Percentiles rank a stretch among this genome's conserved stretches.
phyloP scores from a whole-genome alignment of 805 yeast species.

The Priceomyces haplophilus region DNA sequence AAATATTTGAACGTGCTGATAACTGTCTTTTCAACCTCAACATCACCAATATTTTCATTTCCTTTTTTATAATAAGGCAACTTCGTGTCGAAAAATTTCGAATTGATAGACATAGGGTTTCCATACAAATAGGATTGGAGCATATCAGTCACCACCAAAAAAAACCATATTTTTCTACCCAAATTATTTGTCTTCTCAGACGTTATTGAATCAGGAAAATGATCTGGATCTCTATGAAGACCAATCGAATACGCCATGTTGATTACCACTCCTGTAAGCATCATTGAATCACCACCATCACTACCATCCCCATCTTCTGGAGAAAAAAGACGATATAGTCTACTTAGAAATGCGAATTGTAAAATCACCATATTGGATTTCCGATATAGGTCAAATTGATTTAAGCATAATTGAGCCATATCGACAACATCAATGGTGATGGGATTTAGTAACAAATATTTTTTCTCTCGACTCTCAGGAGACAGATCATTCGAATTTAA shows the following conservation, averaged over 20 bases:
- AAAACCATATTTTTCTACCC: slow-evolving; percentile 38
- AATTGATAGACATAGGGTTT: slow-evolving; percentile 28
- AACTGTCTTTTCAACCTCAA: slow-evolving; percentile 36
- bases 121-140: slow-evolving; percentile 33
- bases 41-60: slow-evolving; percentile 30
- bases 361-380: slow-evolving; percentile 48
- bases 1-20: slow-evolving; percentile 27
- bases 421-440: slow-evolving; percentile 27
- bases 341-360: slow-evolving; percentile 52
- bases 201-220: slow-evolving; percentile 30
- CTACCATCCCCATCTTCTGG: slow-evolving; percentile 59
- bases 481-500: slow-evolving; percentile 22
- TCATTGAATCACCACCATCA: slow-evolving; percentile 60
- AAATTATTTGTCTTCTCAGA: slow-evolving; percentile 24
- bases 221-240: slow-evolving; percentile 63
- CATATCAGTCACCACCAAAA: slow-evolving; percentile 27
- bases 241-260: slow-evolving; percentile 71
- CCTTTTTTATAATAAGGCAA: slow-evolving; percentile 35
- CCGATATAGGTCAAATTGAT: slow-evolving; percentile 29
- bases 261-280: slow-evolving; percentile 51
- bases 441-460: slow-evolving; percentile 29
- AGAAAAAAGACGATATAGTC: slow-evolving; percentile 47
- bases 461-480: slow-evolving; percentile 20
- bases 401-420: slow-evolving; percentile 35
- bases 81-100: slow-evolving; percentile 26